Percentiles rank a stretch among this genome's conserved stretches.
These are phyloP conservation scores for Withania somnifera DNA, from an alignment of 305 asterid genomes.

Conservation along the genomic window DNA sequence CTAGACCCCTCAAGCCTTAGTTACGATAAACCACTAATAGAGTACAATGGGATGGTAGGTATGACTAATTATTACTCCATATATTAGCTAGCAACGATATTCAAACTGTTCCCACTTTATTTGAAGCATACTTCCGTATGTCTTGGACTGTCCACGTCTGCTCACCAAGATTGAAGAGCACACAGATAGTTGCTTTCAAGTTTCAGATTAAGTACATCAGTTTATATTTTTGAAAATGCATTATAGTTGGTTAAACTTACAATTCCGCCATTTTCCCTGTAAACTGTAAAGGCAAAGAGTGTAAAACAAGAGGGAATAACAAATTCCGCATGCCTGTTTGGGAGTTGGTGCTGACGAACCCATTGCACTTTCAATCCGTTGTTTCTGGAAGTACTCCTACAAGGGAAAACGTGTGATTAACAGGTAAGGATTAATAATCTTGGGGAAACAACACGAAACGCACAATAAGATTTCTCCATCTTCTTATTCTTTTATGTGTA, in stretches of 20 bases:
- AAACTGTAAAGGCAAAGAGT: neutral
- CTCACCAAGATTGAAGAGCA: neutral
- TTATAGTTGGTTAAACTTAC: neutral
- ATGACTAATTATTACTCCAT: neutral
- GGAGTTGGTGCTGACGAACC: slow-evolving; percentile 69
- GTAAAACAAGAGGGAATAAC: neutral
- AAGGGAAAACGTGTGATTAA: slow-evolving; percentile 1
- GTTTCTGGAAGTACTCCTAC: slow-evolving; percentile 82
- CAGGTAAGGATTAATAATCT: neutral
- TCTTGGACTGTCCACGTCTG: neutral
- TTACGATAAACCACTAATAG: neutral
- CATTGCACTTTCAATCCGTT: slow-evolving; percentile 78
- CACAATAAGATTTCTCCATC: neutral
- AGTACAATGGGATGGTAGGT: neutral
- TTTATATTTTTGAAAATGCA: neutral
- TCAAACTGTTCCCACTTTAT: neutral
- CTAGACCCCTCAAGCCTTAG: neutral
- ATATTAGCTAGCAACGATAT: neutral
- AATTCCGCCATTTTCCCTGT: neutral
- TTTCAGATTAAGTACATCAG: neutral
- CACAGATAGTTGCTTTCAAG: neutral
- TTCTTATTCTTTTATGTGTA: neutral
- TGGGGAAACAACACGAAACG: neutral
- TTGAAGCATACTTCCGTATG: neutral
- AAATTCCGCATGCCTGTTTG: slow-evolving; percentile 48